Evolutionary conservation across 108 stramenopile species (phyloP).

Genomic region (Skeletonema grethae): DNA sequence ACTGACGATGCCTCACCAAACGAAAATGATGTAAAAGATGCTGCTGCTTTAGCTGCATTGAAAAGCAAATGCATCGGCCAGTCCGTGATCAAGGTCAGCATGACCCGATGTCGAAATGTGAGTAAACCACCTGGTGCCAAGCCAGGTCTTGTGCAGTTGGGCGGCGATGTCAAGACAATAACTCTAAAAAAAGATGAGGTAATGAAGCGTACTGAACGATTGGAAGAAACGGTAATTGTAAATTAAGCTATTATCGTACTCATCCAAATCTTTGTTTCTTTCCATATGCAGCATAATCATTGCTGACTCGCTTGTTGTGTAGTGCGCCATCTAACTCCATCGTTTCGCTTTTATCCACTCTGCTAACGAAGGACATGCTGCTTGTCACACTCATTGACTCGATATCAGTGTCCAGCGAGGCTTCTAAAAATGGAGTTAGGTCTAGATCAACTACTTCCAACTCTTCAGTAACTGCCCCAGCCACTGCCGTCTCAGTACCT

Average conservation of each 20-base stretch:
- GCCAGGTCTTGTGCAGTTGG: conserved; percentile 83
- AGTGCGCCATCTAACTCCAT: not conserved
- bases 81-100: conserved; percentile 72
- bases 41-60: conserved; percentile 81
- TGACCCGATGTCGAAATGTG: conserved; percentile 83
- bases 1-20: conserved; percentile 58
- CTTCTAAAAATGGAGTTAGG: not conserved
- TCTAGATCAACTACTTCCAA: not conserved
- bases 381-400: not conserved
- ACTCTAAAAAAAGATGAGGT: conserved; percentile 81
- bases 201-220: conserved; percentile 58
- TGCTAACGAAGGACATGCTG: not conserved
- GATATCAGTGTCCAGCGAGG: not conserved
- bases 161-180: conserved; percentile 74
- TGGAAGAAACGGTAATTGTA: conserved; percentile 68
- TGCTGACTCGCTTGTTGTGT: not conserved
- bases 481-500: not conserved
- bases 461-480: not conserved
- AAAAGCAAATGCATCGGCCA: conserved; percentile 83
- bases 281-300: not conserved
- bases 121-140: conserved; percentile 90
- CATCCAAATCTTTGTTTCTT: conserved; percentile 5
- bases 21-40: conserved; percentile 74
- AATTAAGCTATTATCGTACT: conserved; percentile 24
- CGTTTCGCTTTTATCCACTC: not conserved